phyloP scores from a whole-genome alignment of 441 rosid genomes.

The Pelargonium myrrhifolium region DNA sequence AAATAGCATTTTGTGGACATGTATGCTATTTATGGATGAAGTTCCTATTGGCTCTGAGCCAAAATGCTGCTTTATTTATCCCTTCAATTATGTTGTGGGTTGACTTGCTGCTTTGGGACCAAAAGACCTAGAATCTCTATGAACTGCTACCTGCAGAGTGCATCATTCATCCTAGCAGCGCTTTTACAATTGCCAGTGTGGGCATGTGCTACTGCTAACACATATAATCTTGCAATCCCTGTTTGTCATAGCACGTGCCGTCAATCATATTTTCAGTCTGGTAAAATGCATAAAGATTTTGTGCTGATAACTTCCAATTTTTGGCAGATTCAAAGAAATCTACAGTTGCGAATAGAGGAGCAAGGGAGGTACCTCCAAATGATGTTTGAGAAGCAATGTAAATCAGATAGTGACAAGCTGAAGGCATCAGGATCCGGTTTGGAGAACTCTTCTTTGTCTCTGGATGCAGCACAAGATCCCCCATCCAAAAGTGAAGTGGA shows the following conservation, averaged over 20 bases:
- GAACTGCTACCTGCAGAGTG: too few species aligned
- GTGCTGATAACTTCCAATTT: background rate
- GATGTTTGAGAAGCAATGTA: slow-evolving; percentile 92
- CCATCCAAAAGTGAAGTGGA: slow-evolving; percentile 24
- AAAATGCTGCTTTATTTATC: background rate
- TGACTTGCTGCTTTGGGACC: slow-evolving; percentile 2
- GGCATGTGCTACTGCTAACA: background rate
- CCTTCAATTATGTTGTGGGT: background rate
- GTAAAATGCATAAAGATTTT: background rate
- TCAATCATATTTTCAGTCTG: background rate
- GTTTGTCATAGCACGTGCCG: too few species aligned
- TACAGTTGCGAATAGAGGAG: slow-evolving; percentile 89
- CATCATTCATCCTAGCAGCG: too few species aligned
- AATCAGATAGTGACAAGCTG: slow-evolving; percentile 43
- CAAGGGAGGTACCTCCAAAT: slow-evolving; percentile 85
- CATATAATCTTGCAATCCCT: background rate
- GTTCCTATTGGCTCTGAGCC: background rate
- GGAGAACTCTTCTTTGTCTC: slow-evolving; percentile 31
- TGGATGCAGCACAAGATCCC: slow-evolving; percentile 28
- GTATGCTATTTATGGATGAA: background rate
- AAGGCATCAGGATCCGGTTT: slow-evolving; percentile 45
- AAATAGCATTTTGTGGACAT: background rate
- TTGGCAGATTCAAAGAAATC: slow-evolving; percentile 79
- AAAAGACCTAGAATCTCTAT: background rate
- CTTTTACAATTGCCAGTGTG: background rate